Conservation (phyloP, 164 flowering plant genomes). For the Tetracentron sinense region DNA sequence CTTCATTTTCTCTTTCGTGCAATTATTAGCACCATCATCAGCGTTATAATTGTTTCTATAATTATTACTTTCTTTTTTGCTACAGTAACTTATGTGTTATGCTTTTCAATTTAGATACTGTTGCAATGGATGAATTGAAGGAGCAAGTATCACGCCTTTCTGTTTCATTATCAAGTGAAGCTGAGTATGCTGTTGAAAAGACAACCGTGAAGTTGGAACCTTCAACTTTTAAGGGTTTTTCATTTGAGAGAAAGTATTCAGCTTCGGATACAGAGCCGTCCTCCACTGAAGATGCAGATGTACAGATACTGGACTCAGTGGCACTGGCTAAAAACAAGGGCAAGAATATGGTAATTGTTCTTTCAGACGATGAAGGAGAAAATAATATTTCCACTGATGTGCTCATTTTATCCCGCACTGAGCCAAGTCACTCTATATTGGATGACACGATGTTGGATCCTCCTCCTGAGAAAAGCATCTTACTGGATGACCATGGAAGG, state of each 20-base stretch:
- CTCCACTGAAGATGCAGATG: constrained; percentile 25
- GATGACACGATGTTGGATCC: constrained; percentile 11
- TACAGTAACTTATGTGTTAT: constrained; percentile 7
- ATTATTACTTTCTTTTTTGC: neutral
- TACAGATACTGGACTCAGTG: constrained; percentile 26
- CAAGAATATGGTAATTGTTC: constrained; percentile 32
- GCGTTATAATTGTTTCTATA: neutral
- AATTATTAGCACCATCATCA: neutral
- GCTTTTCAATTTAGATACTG: constrained; percentile 33
- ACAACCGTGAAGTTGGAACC: constrained; percentile 17
- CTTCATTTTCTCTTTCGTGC: neutral
- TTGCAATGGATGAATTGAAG: constrained; percentile 47
- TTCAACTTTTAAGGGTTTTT: constrained; percentile 18
- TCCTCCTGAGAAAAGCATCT: constrained; percentile 14
- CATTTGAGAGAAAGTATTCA: constrained; percentile 22
- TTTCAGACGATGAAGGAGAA: constrained; percentile 78
- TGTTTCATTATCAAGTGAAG: constrained; percentile 45
- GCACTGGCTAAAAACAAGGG: constrained; percentile 4
- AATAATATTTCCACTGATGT: constrained; percentile 17
- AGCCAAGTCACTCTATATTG: constrained; percentile 10
- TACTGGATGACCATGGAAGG: constrained; percentile 14
- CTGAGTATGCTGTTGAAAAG: constrained; percentile 16
- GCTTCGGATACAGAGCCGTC: constrained; percentile 18
- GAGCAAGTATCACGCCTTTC: constrained; percentile 58
- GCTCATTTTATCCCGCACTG: constrained; percentile 11